These are phyloP conservation scores for Raffaelea ambrosiae DNA, from an alignment of 2,329 filamentous ascomycete species.

Conservation along the genomic window DNA sequence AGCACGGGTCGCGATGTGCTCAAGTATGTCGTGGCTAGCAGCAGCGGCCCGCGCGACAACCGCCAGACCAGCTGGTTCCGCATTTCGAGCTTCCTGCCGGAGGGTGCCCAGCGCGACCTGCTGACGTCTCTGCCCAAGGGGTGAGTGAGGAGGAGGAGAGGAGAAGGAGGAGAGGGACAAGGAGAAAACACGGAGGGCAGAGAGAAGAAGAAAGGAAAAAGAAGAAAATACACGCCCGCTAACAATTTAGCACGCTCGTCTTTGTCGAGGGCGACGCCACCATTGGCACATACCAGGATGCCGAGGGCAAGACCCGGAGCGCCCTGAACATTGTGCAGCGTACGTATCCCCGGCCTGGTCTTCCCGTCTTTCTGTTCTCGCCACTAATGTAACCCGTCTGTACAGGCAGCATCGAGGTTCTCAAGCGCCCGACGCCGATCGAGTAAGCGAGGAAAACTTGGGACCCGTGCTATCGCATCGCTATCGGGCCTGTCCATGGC, in stretches of 20 bases:
- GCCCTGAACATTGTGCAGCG: conserved; percentile 69
- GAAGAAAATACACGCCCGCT: conserved; percentile 25
- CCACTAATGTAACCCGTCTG: too few species aligned
- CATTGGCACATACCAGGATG: conserved; percentile 58
- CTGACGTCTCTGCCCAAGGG: conserved; percentile 70
- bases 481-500: not conserved
- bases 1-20: conserved; percentile 65
- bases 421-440: conserved; percentile 27
- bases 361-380: not conserved
- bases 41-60: conserved; percentile 57
- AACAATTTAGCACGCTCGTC: conserved; percentile 67
- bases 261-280: conserved; percentile 76
- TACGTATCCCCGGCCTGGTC: conserved; percentile 38
- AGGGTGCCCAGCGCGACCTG: conserved; percentile 63
- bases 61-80: conserved; percentile 79
- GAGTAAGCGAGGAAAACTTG: conserved; percentile 7
- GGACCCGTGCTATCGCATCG: too few species aligned
- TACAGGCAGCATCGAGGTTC: conserved; percentile 35
- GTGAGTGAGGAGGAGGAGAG: too few species aligned
- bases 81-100: conserved; percentile 61
- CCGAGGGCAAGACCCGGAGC: conserved; percentile 59
- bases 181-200: too few species aligned
- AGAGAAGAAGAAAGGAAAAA: not conserved
- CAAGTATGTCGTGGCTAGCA: conserved; percentile 68
- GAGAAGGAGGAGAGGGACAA: too few species aligned